Evolutionary conservation across 805 yeast genomes (phyloP).

Genomic region (Yamadazyma akitaensis): DNA sequence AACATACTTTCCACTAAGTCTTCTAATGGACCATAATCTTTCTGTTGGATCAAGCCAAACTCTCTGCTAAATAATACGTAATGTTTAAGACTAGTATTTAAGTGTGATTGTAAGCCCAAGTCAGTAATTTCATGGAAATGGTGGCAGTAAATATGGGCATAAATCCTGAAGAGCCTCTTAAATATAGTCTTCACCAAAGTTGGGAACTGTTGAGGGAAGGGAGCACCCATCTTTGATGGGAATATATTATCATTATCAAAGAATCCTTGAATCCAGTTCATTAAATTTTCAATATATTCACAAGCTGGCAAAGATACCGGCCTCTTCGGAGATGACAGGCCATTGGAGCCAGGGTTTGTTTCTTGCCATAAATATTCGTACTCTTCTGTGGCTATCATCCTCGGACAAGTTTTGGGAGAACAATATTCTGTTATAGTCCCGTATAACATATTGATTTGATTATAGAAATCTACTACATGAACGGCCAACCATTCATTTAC

Average conservation of each 20-base stretch:
- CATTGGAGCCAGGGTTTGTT: constrained; percentile 33
- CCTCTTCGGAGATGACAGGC: constrained; percentile 42
- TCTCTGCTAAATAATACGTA: constrained; percentile 85
- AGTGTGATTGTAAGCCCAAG: constrained; percentile 85
- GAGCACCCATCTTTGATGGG: constrained; percentile 88
- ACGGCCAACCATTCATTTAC: constrained; percentile 94
- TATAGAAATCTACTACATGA: constrained; percentile 95
- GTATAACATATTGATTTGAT: constrained; percentile 93
- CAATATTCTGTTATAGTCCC: constrained; percentile 96
- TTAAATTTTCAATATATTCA: constrained; percentile 85
- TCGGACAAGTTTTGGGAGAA: constrained; percentile 90
- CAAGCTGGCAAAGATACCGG: constrained; percentile 94
- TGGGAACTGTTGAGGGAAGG: constrained; percentile 82
- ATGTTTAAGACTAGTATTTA: constrained; percentile 92
- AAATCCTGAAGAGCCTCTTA: constrained; percentile 87
- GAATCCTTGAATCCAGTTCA: constrained; percentile 93
- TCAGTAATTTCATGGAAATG: constrained; percentile 95
- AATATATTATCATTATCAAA: constrained; percentile 88
- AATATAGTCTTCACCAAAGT: constrained; percentile 79
- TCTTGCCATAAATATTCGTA: constrained; percentile 98
- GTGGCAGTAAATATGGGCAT: constrained; percentile 97
- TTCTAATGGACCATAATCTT: constrained; percentile 89
- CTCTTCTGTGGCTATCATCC: constrained; percentile 97
- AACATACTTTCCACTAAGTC: constrained; percentile 75
- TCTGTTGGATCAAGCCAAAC: constrained; percentile 68